A percentile compares a stretch with the other conserved stretches of the same genome.
These are phyloP conservation scores for Hypoxylon sp. DNA, from an alignment of 2,329 filamentous ascomycete species.

Conservation along the genomic window DNA sequence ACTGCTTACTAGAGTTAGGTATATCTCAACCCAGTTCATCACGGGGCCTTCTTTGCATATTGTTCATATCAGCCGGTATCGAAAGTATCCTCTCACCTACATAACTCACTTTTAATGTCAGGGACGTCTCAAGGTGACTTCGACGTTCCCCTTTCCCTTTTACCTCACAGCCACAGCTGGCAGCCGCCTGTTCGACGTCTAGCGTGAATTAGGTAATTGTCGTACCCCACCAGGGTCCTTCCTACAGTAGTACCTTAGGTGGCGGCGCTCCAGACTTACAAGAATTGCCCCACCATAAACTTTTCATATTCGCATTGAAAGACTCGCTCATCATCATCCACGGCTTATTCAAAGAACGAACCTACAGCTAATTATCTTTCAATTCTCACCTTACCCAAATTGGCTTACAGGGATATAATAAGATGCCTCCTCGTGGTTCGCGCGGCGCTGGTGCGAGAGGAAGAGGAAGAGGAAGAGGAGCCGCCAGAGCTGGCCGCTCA, in stretches of 20 bases:
- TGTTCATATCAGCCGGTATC: neutral
- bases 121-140: no score
- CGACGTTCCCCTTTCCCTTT: neutral
- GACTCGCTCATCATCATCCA: conserved; percentile 1
- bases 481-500: conserved; percentile 41
- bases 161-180: neutral
- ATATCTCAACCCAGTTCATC: no score
- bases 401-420: conserved; percentile 33
- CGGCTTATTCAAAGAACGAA: neutral
- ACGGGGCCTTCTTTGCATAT: neutral
- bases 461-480: conserved; percentile 41
- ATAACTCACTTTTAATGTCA: no score
- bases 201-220: conserved; percentile 4
- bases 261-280: conserved; percentile 11
- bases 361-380: neutral
- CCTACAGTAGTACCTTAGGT: no score
- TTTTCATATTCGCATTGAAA: conserved; percentile 41
- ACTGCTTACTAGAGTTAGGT: no score
- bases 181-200: neutral
- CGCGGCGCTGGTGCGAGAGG: conserved; percentile 41
- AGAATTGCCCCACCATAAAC: conserved; percentile 48
- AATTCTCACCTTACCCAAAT: neutral
- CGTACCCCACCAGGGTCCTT: conserved; percentile 12
- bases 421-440: conserved; percentile 44
- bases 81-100: neutral